Evolutionary conservation across 78 protist genomes (phyloP).

Genomic region (Dictyostelium purpureum): DNA sequence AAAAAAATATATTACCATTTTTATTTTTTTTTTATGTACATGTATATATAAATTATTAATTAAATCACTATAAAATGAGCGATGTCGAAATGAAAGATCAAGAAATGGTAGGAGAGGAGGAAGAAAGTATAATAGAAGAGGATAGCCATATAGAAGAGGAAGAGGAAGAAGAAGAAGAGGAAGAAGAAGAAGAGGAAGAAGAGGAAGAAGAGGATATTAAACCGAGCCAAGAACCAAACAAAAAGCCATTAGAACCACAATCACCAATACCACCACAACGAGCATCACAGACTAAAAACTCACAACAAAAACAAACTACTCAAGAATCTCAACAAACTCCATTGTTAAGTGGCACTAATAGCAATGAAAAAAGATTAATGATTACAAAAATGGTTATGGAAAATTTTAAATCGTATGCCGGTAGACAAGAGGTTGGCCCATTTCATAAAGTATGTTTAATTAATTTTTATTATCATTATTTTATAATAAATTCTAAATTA

Average conservation of each 20-base stretch:
- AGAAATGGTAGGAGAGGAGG: neutral
- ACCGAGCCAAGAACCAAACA: neutral
- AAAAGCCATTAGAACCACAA: neutral
- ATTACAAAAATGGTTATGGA: slow-evolving; percentile 93
- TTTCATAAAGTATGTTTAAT: slow-evolving; percentile 90
- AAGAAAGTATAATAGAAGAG: neutral
- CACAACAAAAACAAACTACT: neutral
- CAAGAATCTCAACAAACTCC: neutral
- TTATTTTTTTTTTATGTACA: neutral
- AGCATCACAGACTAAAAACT: neutral
- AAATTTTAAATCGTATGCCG: slow-evolving; percentile 98
- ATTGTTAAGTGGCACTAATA: neutral
- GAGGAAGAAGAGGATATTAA: neutral
- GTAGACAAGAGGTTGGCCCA: slow-evolving; percentile 95
- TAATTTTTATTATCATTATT: neutral
- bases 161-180: neutral
- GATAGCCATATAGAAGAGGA: neutral
- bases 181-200: neutral
- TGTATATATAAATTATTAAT: neutral
- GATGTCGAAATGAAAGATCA: neutral
- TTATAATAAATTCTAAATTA: neutral
- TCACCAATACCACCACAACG: neutral
- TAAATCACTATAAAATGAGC: neutral
- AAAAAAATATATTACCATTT: neutral
- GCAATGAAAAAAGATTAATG: slow-evolving; percentile 85